Evolutionary conservation across 345 rosid genomes (phyloP), one percentile per base, ranked within the genome.

Genomic region (Euphorbia tirucalli): DNA sequence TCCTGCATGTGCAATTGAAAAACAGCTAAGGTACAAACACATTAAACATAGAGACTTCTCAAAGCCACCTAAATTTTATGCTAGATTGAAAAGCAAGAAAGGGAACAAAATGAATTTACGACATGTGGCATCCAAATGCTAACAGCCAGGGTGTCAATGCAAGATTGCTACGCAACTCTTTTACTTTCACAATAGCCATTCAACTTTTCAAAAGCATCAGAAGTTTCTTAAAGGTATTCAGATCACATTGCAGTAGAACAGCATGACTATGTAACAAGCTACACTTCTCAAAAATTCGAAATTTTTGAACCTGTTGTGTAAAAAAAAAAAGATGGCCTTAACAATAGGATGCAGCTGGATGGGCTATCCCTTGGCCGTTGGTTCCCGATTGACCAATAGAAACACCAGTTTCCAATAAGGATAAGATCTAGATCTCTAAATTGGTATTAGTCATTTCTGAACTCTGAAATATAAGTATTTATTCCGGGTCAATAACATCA

Each of bases 1-100:
- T 64, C 80, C 87, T 84, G 67, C 46, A 71, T 61, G 50, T 54
- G 61, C 69, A 56, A 60, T 37, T 43, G 70, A 37, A 73, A n/a
- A 48, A 75, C 32, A 60, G 27, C 44, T 63, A 52, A 43, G 11
- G 27, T 19, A 65, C 27, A 50, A 30, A 11, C 21, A 11, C 11
- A 16, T 46, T 43, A 65, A 39, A 37, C 65, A 16, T 25, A 32
- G 15, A 52, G 61, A 9, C 39, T 54, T 58, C 37, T 70, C 37
- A 63, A 59, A 74, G 19, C 30, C 18, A 48, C 24, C 19, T 50
- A 66, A 44, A 57, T n/a, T 9, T 73, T 15, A 8, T n/a, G 69
- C 54, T 41, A 9, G 32, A 16, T 57, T 7, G 39, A 46, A 72
- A 65, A 72, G 64, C 56, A 28, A 64, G 18, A 55, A 4, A n/a